Percentiles rank a stretch among this genome's conserved stretches.
phyloP scores from a whole-genome alignment of 2,329 filamentous ascomycete genomes.

The Monosporascus sp. region DNA sequence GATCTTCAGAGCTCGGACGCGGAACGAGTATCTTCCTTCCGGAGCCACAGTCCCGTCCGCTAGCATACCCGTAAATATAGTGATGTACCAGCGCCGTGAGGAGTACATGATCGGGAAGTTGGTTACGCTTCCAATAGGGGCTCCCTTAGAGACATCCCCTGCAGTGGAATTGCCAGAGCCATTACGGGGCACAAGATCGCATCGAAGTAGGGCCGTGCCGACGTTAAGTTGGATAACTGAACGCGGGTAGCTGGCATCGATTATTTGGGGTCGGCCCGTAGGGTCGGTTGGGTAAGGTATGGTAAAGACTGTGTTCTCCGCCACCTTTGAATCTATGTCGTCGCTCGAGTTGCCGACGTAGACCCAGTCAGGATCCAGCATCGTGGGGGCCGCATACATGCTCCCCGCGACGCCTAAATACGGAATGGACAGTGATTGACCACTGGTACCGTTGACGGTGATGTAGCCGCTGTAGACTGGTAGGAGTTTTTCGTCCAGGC shows the following conservation, averaged over 20 bases:
- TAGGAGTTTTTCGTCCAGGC: conserved; percentile 24
- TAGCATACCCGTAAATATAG: conserved; percentile 18
- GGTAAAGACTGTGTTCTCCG: conserved; percentile 19
- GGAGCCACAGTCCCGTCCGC: conserved; percentile 16
- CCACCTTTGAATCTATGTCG: conserved; percentile 3
- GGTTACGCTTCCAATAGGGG: neutral
- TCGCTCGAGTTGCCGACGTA: conserved; percentile 2
- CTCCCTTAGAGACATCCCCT: neutral
- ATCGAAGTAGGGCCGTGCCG: conserved; percentile 14
- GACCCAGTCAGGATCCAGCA: conserved; percentile 5
- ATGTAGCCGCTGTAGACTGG: conserved; percentile 41
- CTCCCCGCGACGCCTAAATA: conserved; percentile 33
- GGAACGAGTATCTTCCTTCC: conserved; percentile 19
- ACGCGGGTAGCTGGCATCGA: conserved; percentile 4
- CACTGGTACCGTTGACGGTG: conserved; percentile 32
- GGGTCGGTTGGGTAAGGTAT: conserved; percentile 6
- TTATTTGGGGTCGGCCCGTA: neutral
- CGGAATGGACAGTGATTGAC: conserved; percentile 31
- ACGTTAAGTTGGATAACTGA: conserved; percentile 4
- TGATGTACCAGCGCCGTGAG: neutral
- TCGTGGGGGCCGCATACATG: conserved; percentile 15
- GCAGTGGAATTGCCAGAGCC: conserved; percentile 2
- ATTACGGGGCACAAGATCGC: conserved; percentile 16
- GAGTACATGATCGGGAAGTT: conserved; percentile 13
- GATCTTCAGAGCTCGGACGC: conserved; percentile 17